Evolutionary conservation across 345 rosid species (phyloP).

Genomic region (Cardamine chenopodiifolia): DNA sequence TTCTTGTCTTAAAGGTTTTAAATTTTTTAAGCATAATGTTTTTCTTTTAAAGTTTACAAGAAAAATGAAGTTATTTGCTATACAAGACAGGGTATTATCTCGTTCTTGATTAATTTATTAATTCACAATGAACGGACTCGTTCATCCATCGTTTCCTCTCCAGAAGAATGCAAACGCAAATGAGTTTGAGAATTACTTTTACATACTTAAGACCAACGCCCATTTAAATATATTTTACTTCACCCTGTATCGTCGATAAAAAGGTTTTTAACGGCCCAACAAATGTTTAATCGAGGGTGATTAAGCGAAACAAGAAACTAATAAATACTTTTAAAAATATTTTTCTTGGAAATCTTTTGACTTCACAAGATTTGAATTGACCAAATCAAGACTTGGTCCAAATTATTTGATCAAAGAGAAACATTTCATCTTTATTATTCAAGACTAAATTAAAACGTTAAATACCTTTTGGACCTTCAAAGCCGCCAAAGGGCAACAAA

Average conservation of each 20-base stretch:
- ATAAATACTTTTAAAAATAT: neutral
- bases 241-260: neutral
- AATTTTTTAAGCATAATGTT: neutral
- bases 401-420: neutral
- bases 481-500: constrained; percentile 34
- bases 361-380: neutral
- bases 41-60: neutral
- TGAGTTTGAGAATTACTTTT: too few relatives aligned
- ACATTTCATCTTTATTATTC: constrained; percentile 6
- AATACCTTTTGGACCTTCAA: constrained; percentile 33
- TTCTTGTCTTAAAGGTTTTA: neutral
- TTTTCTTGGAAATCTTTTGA: neutral
- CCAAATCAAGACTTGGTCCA: constrained; percentile 16
- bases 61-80: neutral
- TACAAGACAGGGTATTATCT: too few relatives aligned
- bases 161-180: too few relatives aligned
- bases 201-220: neutral
- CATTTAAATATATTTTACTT: neutral
- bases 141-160: too few relatives aligned
- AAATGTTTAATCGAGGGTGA: neutral
- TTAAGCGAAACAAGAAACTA: neutral
- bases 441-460: neutral
- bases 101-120: too few relatives aligned
- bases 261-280: neutral
- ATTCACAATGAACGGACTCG: too few relatives aligned